Percentiles rank a stretch among this genome's conserved stretches.
These are phyloP conservation scores for Candida glaebosa DNA, from an alignment of 805 yeast species.

Conservation along the genomic window DNA sequence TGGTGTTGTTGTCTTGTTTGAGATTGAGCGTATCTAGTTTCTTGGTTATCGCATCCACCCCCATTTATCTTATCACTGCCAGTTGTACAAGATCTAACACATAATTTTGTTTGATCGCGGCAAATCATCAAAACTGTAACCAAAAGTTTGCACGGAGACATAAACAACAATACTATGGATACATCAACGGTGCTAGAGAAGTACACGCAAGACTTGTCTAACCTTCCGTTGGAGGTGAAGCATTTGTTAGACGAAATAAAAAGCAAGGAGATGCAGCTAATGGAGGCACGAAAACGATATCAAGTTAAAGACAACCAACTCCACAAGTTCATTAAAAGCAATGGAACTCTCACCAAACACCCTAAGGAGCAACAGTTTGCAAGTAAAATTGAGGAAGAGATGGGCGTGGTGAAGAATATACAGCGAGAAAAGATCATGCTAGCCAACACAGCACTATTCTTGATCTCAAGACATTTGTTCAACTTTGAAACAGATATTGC, in stretches of 20 bases:
- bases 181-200: constrained; percentile 67
- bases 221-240: constrained; percentile 82
- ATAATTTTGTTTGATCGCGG: too few species aligned
- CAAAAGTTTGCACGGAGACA: not conserved
- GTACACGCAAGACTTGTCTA: constrained; percentile 62
- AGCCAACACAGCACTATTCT: constrained; percentile 79
- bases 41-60: not conserved
- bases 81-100: too few species aligned
- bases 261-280: constrained; percentile 60
- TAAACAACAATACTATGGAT: constrained; percentile 53
- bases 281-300: constrained; percentile 63
- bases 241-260: constrained; percentile 77
- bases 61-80: not conserved
- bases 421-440: constrained; percentile 77
- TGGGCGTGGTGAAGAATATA: constrained; percentile 52
- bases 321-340: constrained; percentile 76
- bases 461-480: constrained; percentile 70
- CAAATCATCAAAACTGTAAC: too few species aligned
- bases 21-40: not conserved
- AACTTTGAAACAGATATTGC: constrained; percentile 74
- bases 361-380: constrained; percentile 74
- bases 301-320: constrained; percentile 73
- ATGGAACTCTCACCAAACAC: constrained; percentile 76
- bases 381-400: constrained; percentile 66
- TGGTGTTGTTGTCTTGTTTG: not conserved